These are phyloP conservation scores for Leccinum uliginosum DNA, from an alignment of 768 basidiomycete species.

Conservation along the genomic window DNA sequence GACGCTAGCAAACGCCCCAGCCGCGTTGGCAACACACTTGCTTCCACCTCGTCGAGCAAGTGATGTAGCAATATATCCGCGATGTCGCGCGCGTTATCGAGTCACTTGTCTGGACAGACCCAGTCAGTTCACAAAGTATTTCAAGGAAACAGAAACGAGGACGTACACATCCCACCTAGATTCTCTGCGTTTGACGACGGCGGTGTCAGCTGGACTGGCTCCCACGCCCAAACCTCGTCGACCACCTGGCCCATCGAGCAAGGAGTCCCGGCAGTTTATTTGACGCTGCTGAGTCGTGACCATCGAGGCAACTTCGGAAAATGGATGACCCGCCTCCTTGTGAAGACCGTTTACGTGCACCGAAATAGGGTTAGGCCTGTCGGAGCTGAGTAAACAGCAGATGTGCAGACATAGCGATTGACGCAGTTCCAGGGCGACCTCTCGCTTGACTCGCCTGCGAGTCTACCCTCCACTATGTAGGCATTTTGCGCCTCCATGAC, in stretches of 20 bases:
- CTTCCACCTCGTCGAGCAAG: constrained; percentile 43
- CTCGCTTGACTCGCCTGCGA: constrained; percentile 16
- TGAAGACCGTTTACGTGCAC: constrained; percentile 86
- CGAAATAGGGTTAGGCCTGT: constrained; percentile 54
- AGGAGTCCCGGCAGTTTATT: constrained; percentile 45
- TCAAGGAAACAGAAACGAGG: not conserved
- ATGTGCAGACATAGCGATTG: constrained; percentile 56
- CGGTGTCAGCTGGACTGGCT: constrained; percentile 80
- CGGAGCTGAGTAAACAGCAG: not conserved
- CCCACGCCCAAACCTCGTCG: constrained; percentile 79
- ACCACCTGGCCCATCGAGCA: constrained; percentile 49
- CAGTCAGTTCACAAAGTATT: not conserved
- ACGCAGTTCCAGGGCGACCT: constrained; percentile 61
- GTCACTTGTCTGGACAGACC: constrained; percentile 61
- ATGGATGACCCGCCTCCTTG: constrained; percentile 62
- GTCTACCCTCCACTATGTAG: constrained; percentile 14
- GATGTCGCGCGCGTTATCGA: constrained; percentile 73
- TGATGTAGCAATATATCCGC: constrained; percentile 69
- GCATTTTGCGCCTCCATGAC: constrained; percentile 12
- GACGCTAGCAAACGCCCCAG: constrained; percentile 43
- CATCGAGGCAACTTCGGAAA: not conserved
- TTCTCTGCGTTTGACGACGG: constrained; percentile 56
- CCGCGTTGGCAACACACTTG: constrained; percentile 44
- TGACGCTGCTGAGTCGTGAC: not conserved
- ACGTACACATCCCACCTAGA: constrained; percentile 58